Base-by-base conservation (phyloP, 2,329 filamentous ascomycete species). In the Trichoderma sp. region DNA sequence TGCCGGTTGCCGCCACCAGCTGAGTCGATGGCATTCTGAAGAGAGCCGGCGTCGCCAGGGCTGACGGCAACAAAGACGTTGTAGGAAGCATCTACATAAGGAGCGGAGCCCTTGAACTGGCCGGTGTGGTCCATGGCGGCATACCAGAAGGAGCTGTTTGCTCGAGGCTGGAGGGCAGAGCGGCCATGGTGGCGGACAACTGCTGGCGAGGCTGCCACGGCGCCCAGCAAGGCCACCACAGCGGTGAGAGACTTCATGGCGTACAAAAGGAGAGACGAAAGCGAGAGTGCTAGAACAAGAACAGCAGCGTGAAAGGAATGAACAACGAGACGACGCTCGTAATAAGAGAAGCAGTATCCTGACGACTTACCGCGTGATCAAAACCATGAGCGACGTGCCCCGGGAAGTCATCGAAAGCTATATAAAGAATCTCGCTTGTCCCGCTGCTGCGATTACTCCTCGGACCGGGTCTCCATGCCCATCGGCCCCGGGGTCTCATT, bases 101-200 rank as follows among this genome's bases (percentile, higher is more conserved):
- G 81, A 1, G 81, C 80, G 66, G 76, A 81, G 11, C 81, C 81
- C 6, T 80, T 76, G 28, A 75, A 67, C 0, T 74, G 32, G 1
- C 76, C 77, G 1, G 76, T 77, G 68, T 83, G 81, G 68, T 83
- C 80, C 73, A 83, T 76, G 65, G 79, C 79, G 49, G 80, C 74
- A 72, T 83, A 82, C 81, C 81, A 83, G 71, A 79, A 83, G 54
- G 73, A 75, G 34, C 72, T 74, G 30, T 68, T 58, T 14, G 59
- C 61, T 26, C 63, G 26, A 16, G 26, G n/a, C 26, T 59, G 4
- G 21, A 52, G 43, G 3, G 46, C 54, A 10, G 54, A 51, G 24
- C 59, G 67, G 58, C 37, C 55, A 46, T 32, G n/a, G n/a, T 37
- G 59, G 46, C 28, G 37, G 56, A 43, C 6, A 30, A 56, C 3